Base-by-base conservation (phyloP, 1,139 yeast species). In the Lodderomyces elongisporus region DNA sequence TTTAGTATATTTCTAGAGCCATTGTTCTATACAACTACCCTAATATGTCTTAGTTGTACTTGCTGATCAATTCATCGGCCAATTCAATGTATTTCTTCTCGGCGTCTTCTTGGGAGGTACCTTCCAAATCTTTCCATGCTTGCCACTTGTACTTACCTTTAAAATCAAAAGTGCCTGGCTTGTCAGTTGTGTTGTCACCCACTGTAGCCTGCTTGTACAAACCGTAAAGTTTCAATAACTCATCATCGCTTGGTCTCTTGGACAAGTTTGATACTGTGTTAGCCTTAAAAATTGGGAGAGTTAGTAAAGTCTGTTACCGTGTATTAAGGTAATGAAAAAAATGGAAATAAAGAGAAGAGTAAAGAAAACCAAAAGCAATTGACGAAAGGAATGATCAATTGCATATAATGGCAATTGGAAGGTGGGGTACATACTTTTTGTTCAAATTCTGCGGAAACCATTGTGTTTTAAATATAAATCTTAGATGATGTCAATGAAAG, bases 141-240 rank as follows among this genome's bases (percentile, higher is more conserved):
- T 87, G 89, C 97, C 97, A 91, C 75, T 91, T 91, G 77, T 85
- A 85, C 66, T 91, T 89, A 49, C 91, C 96, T 70, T 84, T 85
- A 66, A 91, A 74, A 66, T 89, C 95, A 61, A 89, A 85, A 44
- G 85, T 66, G 44, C 96, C 94, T 37, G 95, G 85, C 62, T 83
- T 83, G 40, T 77, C 66, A 41, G 94, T 83, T 60, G 70, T 74
- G 71, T 85, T 85, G 74, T 91, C 98, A 47, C 98, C 98, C 39
- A 81, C 82, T 31, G 97, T 89, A 46, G 97, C 95, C 68, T 91
- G 98, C 68, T 91, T 91, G 81, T 74, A 91, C 53, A 91, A 74
- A 28, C 93, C 96, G 68, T 91, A 91, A 52, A 83, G 68, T 49
- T 74, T 67, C 55, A 91, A 75, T 58, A 88, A 70, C 61, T 89